phyloP scores from a whole-genome alignment of 2,329 filamentous ascomycete genomes.

The Trichoderma cornu-damae region DNA sequence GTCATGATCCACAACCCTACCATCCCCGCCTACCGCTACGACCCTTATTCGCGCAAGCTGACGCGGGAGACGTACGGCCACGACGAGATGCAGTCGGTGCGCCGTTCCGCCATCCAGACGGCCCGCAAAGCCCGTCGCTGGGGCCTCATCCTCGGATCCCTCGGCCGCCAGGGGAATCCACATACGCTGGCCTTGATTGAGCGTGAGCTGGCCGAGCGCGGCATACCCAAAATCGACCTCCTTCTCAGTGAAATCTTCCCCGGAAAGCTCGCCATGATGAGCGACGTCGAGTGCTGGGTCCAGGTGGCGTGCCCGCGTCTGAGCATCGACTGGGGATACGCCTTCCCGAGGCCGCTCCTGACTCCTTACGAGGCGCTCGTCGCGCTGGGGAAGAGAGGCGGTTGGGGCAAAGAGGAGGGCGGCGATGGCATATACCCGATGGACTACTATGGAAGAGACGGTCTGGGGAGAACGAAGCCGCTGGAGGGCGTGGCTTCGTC shows the following conservation, averaged over 20 bases:
- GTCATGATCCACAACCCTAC: constrained; percentile 98
- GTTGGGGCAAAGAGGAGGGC: constrained; percentile 52
- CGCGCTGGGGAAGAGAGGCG: constrained; percentile 72
- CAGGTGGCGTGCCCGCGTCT: constrained; percentile 94
- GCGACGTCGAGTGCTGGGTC: constrained; percentile 94
- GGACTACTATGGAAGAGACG: constrained; percentile 96
- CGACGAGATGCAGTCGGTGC: constrained; percentile 78
- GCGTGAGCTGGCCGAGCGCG: constrained; percentile 61
- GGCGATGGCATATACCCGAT: constrained; percentile 74
- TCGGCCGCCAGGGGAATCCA: constrained; percentile 92
- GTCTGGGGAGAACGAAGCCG: constrained; percentile 71
- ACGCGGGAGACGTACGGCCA: constrained; percentile 91
- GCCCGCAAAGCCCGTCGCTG: constrained; percentile 79
- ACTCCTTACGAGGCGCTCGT: constrained; percentile 95
- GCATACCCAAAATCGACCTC: constrained; percentile 78
- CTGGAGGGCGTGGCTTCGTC: constrained; percentile 26
- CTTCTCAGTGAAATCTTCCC: constrained; percentile 94
- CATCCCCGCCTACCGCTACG: constrained; percentile 90
- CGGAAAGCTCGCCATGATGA: constrained; percentile 88
- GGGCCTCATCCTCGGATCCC: constrained; percentile 88
- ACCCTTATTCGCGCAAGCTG: constrained; percentile 88
- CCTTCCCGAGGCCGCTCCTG: constrained; percentile 79
- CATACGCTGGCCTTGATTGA: constrained; percentile 88
- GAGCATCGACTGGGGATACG: constrained; percentile 99
- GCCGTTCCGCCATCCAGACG: constrained; percentile 67